These are phyloP conservation scores for Mycena vitilis DNA, from an alignment of 768 basidiomycete genomes.

Conservation along the genomic window DNA sequence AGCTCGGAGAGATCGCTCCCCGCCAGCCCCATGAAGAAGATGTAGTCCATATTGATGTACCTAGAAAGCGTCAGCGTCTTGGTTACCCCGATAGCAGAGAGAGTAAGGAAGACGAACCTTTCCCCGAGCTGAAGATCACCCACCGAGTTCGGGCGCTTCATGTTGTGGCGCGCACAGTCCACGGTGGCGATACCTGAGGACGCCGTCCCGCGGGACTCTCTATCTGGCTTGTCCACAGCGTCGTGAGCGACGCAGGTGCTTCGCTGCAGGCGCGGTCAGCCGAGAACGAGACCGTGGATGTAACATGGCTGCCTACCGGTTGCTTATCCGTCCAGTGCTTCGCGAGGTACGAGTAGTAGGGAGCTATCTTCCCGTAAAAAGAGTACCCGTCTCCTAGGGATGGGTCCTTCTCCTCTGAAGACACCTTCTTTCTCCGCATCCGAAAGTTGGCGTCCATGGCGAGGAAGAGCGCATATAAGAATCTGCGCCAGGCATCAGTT, in stretches of 20 bases:
- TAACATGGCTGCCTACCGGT: neutral
- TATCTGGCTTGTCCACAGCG: slow-evolving; percentile 24
- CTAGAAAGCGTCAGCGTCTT: slow-evolving; percentile 10
- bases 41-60: slow-evolving; percentile 42
- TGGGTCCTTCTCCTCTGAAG: slow-evolving; percentile 31
- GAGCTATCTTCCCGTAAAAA: slow-evolving; percentile 23
- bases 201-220: slow-evolving; percentile 13
- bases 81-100: too few relatives aligned
- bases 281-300: too few relatives aligned
- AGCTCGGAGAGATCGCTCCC: slow-evolving; percentile 24
- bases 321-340: neutral
- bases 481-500: slow-evolving; percentile 18
- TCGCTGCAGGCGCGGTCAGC: neutral
- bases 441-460: slow-evolving; percentile 42
- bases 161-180: slow-evolving; percentile 36
- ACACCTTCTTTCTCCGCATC: slow-evolving; percentile 32
- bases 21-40: slow-evolving; percentile 38
- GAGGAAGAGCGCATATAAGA: slow-evolving; percentile 28
- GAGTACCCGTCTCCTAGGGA: slow-evolving; percentile 31
- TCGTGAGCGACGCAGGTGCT: slow-evolving; percentile 21
- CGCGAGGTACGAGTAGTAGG: slow-evolving; percentile 22
- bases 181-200: slow-evolving; percentile 37
- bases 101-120: slow-evolving; percentile 16
- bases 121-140: slow-evolving; percentile 37
- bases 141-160: slow-evolving; percentile 30